Conservation (phyloP, 176 grass and related monocot genomes). For the Eleusine coracana region DNA sequence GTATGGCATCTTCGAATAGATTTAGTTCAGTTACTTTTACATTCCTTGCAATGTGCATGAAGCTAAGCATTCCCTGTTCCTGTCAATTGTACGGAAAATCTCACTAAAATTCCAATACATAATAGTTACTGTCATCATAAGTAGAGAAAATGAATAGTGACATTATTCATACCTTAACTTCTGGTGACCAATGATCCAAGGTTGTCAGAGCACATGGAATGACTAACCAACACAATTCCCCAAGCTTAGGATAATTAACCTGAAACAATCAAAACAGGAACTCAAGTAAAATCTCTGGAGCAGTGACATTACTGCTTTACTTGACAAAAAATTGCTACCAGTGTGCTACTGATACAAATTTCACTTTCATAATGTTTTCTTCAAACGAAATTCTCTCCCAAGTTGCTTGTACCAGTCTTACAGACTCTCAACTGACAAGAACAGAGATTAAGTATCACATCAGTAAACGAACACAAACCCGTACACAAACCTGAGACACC, state of each 20-base stretch:
- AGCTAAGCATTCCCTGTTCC: conserved; percentile 77
- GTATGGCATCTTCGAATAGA: conserved; percentile 86
- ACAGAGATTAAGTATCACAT: background rate
- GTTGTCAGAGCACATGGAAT: conserved; percentile 81
- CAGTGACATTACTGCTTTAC: background rate
- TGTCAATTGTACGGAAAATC: conserved; percentile 27
- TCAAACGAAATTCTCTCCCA: background rate
- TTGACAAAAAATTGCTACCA: background rate
- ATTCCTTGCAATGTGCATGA: conserved; percentile 75
- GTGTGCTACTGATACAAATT: background rate
- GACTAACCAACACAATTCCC: conserved; percentile 67
- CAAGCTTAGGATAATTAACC: conserved; percentile 73
- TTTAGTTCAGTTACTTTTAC: conserved; percentile 76
- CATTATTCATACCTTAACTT: conserved; percentile 62
- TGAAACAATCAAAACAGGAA: conserved; percentile 35
- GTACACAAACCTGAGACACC: conserved; percentile 85
- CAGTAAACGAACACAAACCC: background rate
- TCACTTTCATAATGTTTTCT: background rate
- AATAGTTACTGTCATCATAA: no score
- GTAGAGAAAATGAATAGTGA: conserved; percentile 17
- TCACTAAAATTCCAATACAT: background rate
- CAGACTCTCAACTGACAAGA: background rate
- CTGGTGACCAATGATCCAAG: conserved; percentile 93
- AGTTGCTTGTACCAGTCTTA: background rate
- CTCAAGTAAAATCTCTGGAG: background rate